Conservation (phyloP, 306 rosid species). For the Ammopiptanthus mongolicus region DNA sequence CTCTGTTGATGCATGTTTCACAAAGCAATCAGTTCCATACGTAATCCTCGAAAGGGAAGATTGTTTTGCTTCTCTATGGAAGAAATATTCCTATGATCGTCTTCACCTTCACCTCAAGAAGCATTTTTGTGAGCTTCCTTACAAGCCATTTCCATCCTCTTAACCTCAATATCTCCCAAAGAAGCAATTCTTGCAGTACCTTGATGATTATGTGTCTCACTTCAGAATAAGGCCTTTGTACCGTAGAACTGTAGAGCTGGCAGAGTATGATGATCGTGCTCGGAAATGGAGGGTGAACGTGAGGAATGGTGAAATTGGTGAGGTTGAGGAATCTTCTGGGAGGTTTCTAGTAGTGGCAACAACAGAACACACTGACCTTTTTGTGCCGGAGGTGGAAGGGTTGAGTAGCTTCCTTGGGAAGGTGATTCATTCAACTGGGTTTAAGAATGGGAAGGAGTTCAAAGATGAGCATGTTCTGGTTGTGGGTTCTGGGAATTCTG, state of each 20-base stretch:
- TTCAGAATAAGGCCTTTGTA: conserved; percentile 50
- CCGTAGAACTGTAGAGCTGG: conserved; percentile 34
- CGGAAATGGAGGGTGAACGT: conserved; percentile 48
- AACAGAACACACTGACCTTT: conserved; percentile 45
- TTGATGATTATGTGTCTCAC: conserved; percentile 49
- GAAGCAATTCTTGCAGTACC: conserved; percentile 35
- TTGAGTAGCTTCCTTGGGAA: conserved; percentile 41
- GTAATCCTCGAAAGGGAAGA: conserved; percentile 57
- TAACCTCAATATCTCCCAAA: conserved; percentile 46
- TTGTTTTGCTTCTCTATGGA: conserved; percentile 58
- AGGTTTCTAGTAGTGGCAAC: conserved; percentile 64
- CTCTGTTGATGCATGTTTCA: conserved; percentile 41
- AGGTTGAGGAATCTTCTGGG: conserved; percentile 36
- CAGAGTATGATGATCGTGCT: conserved; percentile 18
- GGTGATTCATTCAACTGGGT: conserved; percentile 54
- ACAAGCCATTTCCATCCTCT: conserved; percentile 38
- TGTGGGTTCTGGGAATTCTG: conserved; percentile 78
- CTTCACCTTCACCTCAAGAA: conserved; percentile 58
- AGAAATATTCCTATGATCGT: conserved; percentile 64
- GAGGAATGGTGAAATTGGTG: neutral
- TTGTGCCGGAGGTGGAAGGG: conserved; percentile 46
- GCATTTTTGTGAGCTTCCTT: conserved; percentile 54
- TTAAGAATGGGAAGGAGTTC: conserved; percentile 39
- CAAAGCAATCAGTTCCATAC: conserved; percentile 34
- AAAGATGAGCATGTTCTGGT: conserved; percentile 49